Evolutionary conservation across 495 filamentous ascomycete species (phyloP).

Genomic region (Xylaria telfairii): DNA sequence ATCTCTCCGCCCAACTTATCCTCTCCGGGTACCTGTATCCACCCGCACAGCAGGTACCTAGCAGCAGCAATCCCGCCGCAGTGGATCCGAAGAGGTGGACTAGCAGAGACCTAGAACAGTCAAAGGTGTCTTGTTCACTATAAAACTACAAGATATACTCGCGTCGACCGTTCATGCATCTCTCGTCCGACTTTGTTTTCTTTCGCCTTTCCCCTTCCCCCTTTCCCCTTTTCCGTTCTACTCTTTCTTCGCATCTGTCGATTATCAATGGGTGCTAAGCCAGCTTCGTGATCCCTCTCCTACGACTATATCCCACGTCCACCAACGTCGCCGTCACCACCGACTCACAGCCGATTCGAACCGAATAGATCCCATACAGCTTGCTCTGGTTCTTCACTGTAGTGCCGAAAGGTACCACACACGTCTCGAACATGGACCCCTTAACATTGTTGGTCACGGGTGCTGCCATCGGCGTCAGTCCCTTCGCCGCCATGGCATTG

Average conservation of each 20-base stretch:
- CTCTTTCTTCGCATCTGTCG: background rate
- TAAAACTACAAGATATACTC: background rate
- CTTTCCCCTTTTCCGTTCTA: background rate
- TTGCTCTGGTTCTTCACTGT: background rate
- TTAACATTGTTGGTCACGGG: slow-evolving; percentile 35
- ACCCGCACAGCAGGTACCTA: background rate
- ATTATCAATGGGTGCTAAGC: slow-evolving; percentile 7
- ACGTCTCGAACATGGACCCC: slow-evolving; percentile 33
- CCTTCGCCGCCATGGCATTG: slow-evolving; percentile 31
- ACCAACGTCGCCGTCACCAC: background rate
- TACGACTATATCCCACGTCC: background rate
- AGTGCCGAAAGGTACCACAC: no score
- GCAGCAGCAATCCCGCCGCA: background rate
- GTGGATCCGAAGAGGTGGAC: background rate
- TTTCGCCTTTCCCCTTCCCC: background rate
- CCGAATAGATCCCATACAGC: background rate
- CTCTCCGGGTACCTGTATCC: background rate
- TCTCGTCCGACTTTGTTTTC: background rate
- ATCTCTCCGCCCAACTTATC: background rate
- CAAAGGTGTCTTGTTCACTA: slow-evolving; percentile 12
- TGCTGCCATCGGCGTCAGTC: slow-evolving; percentile 34
- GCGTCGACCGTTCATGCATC: background rate
- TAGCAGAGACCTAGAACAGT: background rate
- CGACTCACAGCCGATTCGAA: slow-evolving; percentile 10
- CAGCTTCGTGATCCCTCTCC: slow-evolving; percentile 1